Evolutionary conservation across 2,329 filamentous ascomycete species (phyloP), one percentile per base, ranked within the genome.

Genomic region (Aureobasidium vineae): DNA sequence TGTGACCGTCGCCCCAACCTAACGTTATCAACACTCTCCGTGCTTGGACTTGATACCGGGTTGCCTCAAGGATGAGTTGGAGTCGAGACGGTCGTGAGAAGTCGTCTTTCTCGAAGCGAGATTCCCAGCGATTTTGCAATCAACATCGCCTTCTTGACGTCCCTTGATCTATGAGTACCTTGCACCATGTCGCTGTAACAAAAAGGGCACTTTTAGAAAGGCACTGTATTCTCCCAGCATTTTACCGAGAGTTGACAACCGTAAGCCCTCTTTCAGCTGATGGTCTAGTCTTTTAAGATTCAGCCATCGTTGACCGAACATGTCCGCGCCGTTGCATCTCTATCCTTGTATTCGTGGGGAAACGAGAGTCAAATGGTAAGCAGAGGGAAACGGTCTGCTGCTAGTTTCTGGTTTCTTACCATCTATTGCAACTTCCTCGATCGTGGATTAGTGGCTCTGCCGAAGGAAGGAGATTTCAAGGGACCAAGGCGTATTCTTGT

Each of bases 331-430:
- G 57, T 61, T 61, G 19, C 15, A 59, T 23, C 38, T 33, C 28
- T 61, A 38, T 47, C 19, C n/a, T 33, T 23, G 41, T 21, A 23
- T 23, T 19, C 56, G 23, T 60, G 56, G 57, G 57, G 41, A 16
- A 49, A n/a, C 43, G n/a, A 21, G 23, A 61, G 41, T 59, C 56
- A 59, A 59, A 59, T 28, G 56, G 19, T 49, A 36, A 49, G 38
- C 38, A 59, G 19, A n/a, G 3, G 11, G 19, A 31, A 57, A 57
- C 36, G 53, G 36, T 3, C 33, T 23, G 36, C 21, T 59, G 54
- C 57, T 49, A 36, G 41, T 49, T 19, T 33, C 56, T 52, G 33
- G 15, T 19, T 49, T 49, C n/a, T 21, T 15, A 13, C n/a, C 43
- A 23, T 61, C 15, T 21, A 49, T 61, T 13, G 41, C 4, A 7